Conservation (phyloP, 2,329 filamentous ascomycete genomes). For the Penicillium digitatum region DNA sequence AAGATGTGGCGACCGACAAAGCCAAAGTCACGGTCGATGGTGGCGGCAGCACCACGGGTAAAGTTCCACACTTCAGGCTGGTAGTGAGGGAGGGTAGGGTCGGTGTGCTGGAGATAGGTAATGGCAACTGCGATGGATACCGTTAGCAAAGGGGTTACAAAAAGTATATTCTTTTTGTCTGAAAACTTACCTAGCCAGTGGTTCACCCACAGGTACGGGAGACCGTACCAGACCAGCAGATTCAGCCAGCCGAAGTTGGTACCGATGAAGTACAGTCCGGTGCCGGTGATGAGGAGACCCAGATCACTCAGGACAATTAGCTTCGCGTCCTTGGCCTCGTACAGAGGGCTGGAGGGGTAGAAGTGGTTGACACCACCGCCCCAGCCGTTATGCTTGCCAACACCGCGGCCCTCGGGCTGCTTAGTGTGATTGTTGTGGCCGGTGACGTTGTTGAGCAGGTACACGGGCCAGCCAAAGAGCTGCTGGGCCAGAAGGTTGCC, state of each 20-base stretch:
- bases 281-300: slow-evolving; percentile 63
- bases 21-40: slow-evolving; percentile 94
- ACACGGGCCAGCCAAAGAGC: slow-evolving; percentile 87
- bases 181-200: slow-evolving; percentile 85
- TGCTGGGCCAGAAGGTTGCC: slow-evolving; percentile 75
- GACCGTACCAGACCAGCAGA: slow-evolving; percentile 87
- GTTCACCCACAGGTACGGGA: slow-evolving; percentile 97
- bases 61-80: slow-evolving; percentile 83
- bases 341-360: slow-evolving; percentile 79
- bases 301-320: slow-evolving; percentile 83
- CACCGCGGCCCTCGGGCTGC: slow-evolving; percentile 88
- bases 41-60: slow-evolving; percentile 86
- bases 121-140: slow-evolving; percentile 67
- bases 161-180: neutral
- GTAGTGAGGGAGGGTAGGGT: slow-evolving; percentile 92
- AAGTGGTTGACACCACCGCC: slow-evolving; percentile 91
- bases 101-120: slow-evolving; percentile 95
- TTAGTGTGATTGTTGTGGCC: slow-evolving; percentile 92
- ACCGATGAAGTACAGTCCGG: slow-evolving; percentile 64
- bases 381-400: slow-evolving; percentile 82
- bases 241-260: slow-evolving; percentile 79
- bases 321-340: slow-evolving; percentile 84
- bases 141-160: slow-evolving; percentile 3
- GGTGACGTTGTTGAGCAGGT: slow-evolving; percentile 86
- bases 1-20: slow-evolving; percentile 88